Conservation (phyloP, 164 flowering plant genomes). For the Vitis amurensis region DNA sequence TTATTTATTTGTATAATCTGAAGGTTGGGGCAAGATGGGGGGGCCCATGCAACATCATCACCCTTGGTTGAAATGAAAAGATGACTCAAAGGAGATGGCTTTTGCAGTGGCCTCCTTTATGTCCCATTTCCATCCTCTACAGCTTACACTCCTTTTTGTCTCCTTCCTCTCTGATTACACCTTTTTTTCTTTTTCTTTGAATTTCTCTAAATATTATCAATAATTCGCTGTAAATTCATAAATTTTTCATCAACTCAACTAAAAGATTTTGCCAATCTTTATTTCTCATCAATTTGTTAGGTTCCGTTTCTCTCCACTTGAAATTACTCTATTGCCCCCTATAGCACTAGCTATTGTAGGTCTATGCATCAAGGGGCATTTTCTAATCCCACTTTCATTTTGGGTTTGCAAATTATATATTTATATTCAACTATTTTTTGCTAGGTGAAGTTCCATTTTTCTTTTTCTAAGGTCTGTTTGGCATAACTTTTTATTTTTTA, state of each 20-base stretch:
- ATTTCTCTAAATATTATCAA: background rate
- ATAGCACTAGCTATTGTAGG: background rate
- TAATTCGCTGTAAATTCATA: background rate
- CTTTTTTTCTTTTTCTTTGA: background rate
- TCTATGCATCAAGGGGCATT: background rate
- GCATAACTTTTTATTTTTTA: no score
- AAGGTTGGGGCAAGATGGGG: background rate
- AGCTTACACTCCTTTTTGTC: background rate
- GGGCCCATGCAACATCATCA: slow-evolving; percentile 13
- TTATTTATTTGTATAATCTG: background rate
- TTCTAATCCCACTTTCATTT: background rate
- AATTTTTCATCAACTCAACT: background rate
- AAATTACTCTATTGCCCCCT: background rate
- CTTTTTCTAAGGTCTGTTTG: no score
- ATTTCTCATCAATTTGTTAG: background rate
- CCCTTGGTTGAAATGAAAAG: background rate
- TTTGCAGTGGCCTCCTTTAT: slow-evolving; percentile 12
- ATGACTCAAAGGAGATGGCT: slow-evolving; percentile 9
- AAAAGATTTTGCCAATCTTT: background rate
- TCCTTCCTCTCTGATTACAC: background rate
- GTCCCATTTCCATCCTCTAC: slow-evolving; percentile 7
- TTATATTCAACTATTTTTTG: no score
- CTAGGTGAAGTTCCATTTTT: no score
- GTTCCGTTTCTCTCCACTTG: background rate
- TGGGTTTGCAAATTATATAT: no score